A percentile compares a stretch with the other conserved stretches of the same genome.
These are phyloP conservation scores for Agrocybe pediades DNA, from an alignment of 768 basidiomycete species.

Conservation along the genomic window DNA sequence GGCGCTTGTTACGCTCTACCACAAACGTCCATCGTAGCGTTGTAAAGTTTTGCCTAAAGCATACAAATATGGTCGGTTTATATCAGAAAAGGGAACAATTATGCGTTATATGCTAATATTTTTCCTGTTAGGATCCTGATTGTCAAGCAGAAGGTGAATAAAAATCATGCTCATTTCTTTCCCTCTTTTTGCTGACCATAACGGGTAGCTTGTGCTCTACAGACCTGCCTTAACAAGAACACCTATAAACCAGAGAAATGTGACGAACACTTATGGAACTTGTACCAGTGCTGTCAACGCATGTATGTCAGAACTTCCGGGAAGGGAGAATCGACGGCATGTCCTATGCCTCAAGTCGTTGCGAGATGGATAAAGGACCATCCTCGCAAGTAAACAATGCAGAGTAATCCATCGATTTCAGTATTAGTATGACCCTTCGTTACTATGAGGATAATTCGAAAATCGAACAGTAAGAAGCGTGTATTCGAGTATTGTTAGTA, in stretches of 20 bases:
- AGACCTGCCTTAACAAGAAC: conserved; percentile 62
- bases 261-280: conserved; percentile 44
- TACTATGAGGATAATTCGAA: too few relatives aligned
- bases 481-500: too few relatives aligned
- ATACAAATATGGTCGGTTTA: too few relatives aligned
- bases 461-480: too few relatives aligned
- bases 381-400: conserved; percentile 21
- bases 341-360: conserved; percentile 55
- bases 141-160: conserved; percentile 12
- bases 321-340: conserved; percentile 56
- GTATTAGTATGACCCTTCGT: background rate
- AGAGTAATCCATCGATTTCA: background rate
- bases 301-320: conserved; percentile 50
- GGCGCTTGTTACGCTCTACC: too few relatives aligned
- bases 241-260: conserved; percentile 69
- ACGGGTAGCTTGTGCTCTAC: conserved; percentile 59
- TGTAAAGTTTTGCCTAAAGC: too few relatives aligned
- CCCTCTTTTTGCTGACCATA: background rate
- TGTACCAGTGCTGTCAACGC: conserved; percentile 63
- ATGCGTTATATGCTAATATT: background rate
- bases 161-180: background rate
- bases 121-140: conserved; percentile 1
- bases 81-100: too few relatives aligned
- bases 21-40: too few relatives aligned
- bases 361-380: conserved; percentile 62